Evolutionary conservation across 2,329 filamentous ascomycete genomes (phyloP), one percentile per base, ranked within the genome.

Genomic region (Curvularia sp.): DNA sequence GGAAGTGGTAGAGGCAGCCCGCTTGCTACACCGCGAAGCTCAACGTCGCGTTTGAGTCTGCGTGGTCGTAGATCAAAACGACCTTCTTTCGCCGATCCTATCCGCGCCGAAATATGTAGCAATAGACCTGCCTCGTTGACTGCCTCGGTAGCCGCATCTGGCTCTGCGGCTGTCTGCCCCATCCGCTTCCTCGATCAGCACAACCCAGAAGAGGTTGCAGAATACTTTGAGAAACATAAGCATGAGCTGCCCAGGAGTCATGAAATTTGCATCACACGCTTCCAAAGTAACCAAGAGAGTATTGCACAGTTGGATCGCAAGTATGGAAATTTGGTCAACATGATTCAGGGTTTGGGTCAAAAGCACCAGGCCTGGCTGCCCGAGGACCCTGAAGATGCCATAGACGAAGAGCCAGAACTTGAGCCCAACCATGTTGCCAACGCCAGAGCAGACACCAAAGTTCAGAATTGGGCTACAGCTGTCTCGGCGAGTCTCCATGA

Each of bases 201-300:
- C 73, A 93, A 92, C 2, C 92, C 94, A 1, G 92, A 97, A 79
- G 93, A 97, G 74, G 89, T 98, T 61, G 94, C 94, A 13, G 87
- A 90, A 71, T 98, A 97, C 76, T 92, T 98, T 71, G 92, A 97
- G 76, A 93, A 89, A 52, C 93, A 97, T 80, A 97, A 97, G 77
- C 93, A 98, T 78, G 91, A 97, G 76, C 86, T 98, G 53, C 94
- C 94, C 9, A 87, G 94, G 68, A 97, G 93, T 75, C 94, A 98
- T 78, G 92, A 96, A 74, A 86, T 97, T 44, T 98, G 94, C 76
- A 88, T 98, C 60, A 89, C 91, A 71, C 87, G 93, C 57, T 97
- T 97, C 74, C 92, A 96, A 78, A 89, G 87, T 76, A 94, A 93
- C 71, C 89, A 94, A 68, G 86, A 90, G 63, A 91, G 93, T 71